These are phyloP conservation scores for Aureobasidium sp. DNA, from an alignment of 2,329 filamentous ascomycete species.

Conservation along the genomic window DNA sequence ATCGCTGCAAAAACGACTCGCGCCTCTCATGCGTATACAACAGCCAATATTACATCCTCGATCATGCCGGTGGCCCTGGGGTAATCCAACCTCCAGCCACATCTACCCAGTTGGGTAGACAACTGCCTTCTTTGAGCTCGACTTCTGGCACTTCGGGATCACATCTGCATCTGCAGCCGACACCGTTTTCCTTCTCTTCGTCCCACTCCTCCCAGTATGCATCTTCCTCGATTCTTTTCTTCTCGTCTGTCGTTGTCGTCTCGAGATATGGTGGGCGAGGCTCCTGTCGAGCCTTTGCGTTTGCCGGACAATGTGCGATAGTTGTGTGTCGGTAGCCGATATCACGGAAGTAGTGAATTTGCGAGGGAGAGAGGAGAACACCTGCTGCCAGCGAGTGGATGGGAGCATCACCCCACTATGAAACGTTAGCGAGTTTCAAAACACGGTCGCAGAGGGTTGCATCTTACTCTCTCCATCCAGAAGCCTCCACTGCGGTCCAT, in stretches of 20 bases:
- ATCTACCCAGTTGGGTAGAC: conserved; percentile 92
- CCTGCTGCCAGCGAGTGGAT: conserved; percentile 96
- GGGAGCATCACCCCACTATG: conserved; percentile 93
- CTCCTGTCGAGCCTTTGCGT: conserved; percentile 82
- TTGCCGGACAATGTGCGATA: conserved; percentile 96
- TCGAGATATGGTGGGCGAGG: conserved; percentile 66
- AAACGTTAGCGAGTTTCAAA: conserved; percentile 32
- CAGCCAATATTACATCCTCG: conserved; percentile 11
- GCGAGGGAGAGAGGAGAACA: conserved; percentile 68
- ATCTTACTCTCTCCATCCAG: conserved; percentile 91
- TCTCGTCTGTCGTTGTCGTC: conserved; percentile 44
- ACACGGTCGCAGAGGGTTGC: not conserved
- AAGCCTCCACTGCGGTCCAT: conserved; percentile 98
- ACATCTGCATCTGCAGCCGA: conserved; percentile 92
- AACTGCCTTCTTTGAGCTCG: conserved; percentile 94
- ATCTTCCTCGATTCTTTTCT: conserved; percentile 82
- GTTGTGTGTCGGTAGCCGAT: conserved; percentile 98
- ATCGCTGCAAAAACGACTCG: conserved; percentile 14
- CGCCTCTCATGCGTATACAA: conserved; percentile 14
- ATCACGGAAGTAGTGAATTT: conserved; percentile 98
- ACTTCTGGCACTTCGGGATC: conserved; percentile 97
- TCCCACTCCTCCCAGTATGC: conserved; percentile 93
- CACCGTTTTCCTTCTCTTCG: conserved; percentile 84
- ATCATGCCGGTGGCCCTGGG: conserved; percentile 19
- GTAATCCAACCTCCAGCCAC: conserved; percentile 81